Conservation (phyloP, 2,329 filamentous ascomycete species). For the Botrytis fragariae region DNA sequence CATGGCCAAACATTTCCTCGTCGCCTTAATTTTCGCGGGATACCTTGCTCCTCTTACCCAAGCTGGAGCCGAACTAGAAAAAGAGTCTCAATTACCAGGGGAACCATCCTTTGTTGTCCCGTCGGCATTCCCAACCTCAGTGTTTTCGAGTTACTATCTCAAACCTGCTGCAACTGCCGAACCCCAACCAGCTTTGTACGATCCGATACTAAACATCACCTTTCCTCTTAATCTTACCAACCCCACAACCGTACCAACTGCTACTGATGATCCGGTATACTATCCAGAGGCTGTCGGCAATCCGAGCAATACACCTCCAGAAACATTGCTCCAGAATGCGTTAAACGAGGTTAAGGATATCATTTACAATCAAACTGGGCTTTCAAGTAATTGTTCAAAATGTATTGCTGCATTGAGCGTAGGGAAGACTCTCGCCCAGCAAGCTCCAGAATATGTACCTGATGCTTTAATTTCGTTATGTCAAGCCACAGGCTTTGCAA, state of each 20-base stretch:
- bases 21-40: background rate
- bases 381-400: conserved; percentile 49
- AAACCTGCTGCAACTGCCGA: conserved; percentile 46
- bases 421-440: conserved; percentile 49
- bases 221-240: conserved; percentile 55
- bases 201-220: conserved; percentile 53
- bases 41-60: background rate
- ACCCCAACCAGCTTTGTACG: conserved; percentile 53
- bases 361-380: conserved; percentile 39
- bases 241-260: conserved; percentile 49
- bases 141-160: conserved; percentile 50
- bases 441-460: conserved; percentile 49
- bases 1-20: background rate
- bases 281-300: conserved; percentile 49
- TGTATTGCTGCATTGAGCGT: conserved; percentile 51
- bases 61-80: background rate
- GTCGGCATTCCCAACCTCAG: conserved; percentile 49
- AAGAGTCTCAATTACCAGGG: conserved; percentile 35
- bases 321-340: conserved; percentile 45
- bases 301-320: conserved; percentile 42
- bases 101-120: conserved; percentile 43
- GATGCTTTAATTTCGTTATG: conserved; percentile 52
- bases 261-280: conserved; percentile 49
- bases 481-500: conserved; percentile 46
- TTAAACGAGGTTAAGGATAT: conserved; percentile 47